Conservation (phyloP, 177 flowering plant genomes). For the Tripterygium wilfordii region DNA sequence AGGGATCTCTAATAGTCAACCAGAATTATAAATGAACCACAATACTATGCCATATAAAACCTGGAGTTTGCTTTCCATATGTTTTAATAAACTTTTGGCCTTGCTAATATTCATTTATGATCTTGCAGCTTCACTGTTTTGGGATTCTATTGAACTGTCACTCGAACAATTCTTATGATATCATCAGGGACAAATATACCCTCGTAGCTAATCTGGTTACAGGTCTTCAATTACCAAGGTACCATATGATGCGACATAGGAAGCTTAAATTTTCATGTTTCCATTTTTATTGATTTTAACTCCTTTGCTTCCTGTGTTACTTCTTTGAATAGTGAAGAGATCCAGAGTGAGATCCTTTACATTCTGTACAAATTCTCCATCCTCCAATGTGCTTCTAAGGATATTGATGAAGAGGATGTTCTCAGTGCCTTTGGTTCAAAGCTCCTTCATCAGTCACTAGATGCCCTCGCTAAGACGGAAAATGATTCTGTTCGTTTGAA, state of each 20-base stretch:
- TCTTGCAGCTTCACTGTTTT: slow-evolving; percentile 94
- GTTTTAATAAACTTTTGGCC: too few species aligned
- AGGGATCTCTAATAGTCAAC: too few species aligned
- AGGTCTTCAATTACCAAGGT: slow-evolving; percentile 88
- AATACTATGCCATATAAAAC: too few species aligned
- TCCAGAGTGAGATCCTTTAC: slow-evolving; percentile 81
- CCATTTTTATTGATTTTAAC: too few species aligned
- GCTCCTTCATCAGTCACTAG: slow-evolving; percentile 57
- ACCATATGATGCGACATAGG: slow-evolving; percentile 5
- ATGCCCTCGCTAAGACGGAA: slow-evolving; percentile 77
- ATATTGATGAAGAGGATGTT: slow-evolving; percentile 26
- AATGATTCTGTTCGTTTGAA: slow-evolving; percentile 77
- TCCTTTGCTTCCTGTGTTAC: background rate
- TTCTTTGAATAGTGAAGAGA: slow-evolving; percentile 56
- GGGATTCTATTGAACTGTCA: slow-evolving; percentile 60
- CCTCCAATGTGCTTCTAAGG: slow-evolving; percentile 21
- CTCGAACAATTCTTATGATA: slow-evolving; percentile 24
- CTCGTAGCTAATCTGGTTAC: slow-evolving; percentile 53
- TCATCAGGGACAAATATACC: slow-evolving; percentile 46
- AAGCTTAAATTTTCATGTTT: background rate
- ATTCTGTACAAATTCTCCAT: slow-evolving; percentile 63
- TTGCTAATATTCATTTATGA: too few species aligned
- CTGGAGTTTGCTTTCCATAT: too few species aligned
- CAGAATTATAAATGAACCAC: too few species aligned
- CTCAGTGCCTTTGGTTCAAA: slow-evolving; percentile 40